Evolutionary conservation across 495 filamentous ascomycete genomes (phyloP), one percentile per base, ranked within the genome.

Genomic region (Trichoderma reesei): DNA sequence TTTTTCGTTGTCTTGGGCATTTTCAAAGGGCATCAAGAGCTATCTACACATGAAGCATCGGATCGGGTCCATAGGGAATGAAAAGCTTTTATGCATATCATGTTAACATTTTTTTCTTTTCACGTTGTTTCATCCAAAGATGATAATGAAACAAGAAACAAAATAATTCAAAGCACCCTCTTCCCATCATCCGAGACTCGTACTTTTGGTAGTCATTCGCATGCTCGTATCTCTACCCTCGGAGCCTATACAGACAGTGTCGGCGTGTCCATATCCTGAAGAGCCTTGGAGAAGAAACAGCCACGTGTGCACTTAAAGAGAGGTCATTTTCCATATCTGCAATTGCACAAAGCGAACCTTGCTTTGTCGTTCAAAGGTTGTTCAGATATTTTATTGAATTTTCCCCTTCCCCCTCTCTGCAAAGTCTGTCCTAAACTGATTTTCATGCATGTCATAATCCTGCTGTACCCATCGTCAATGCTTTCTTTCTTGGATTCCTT

Each of bases 1-100:
- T 72, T 59, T 72, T 67, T 72, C 46, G 59, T 72, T 68, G 63
- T 67, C 65, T 70, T 70, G 67, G 69, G 70, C 69, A 63, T 42
- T 34, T 63, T 42, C 39, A 41, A 26, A 26, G n/a, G 41, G 37
- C 63, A 60, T 59, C 8, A 64, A 59, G 63, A 59, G 48, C 48
- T 41, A 26, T 44, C 26, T 44, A 34, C 42, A 44, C 37, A 59
- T 18, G 39, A 51, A 36, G 63, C 63, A 64, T 64, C 36, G 48
- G 63, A 60, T 41, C 14, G 46, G 63, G 38, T 59, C 14, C 63
- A 54, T 64, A 64, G 63, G 63, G 48, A 64, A 36, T 63, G 41
- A 63, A 63, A 65, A 65, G n/a, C 18, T 63, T 54, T 60, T 54
- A 64, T 65, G 65, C 64, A 42, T 26, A 61, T 61, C 62, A 59